These are phyloP conservation scores for Nothophaeocryptopus gaeumannii DNA, from an alignment of 2,329 filamentous ascomycete genomes.

Conservation along the genomic window DNA sequence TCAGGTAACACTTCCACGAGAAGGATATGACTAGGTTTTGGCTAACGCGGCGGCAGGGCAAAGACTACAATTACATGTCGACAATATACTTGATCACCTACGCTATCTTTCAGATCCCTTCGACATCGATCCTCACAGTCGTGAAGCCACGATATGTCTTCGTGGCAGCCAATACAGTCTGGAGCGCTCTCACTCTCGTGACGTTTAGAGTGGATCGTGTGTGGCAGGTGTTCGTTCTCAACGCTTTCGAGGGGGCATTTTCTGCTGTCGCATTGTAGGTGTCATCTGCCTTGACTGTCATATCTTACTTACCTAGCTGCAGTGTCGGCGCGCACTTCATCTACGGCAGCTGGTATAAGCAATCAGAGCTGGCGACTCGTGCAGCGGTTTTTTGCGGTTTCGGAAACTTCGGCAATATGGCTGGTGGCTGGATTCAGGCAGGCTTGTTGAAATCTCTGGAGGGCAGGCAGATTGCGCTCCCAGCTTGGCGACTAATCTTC, in stretches of 20 bases:
- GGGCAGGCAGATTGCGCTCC: conserved; percentile 35
- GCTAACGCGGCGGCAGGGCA: conserved; percentile 6
- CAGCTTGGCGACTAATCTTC: conserved; percentile 46
- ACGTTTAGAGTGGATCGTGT: conserved; percentile 44
- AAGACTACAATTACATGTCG: conserved; percentile 23
- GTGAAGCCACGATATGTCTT: conserved; percentile 44
- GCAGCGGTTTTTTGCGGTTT: conserved; percentile 45
- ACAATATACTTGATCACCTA: conserved; percentile 40
- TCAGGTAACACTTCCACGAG: conserved; percentile 27
- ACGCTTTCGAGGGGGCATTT: conserved; percentile 46
- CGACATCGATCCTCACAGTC: conserved; percentile 41
- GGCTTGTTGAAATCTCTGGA: conserved; percentile 39
- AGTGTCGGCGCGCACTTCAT: conserved; percentile 45
- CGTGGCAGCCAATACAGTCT: conserved; percentile 43
- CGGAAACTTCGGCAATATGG: conserved; percentile 45
- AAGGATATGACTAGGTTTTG: neutral
- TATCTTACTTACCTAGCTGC: too few species aligned
- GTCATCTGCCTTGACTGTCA: too few species aligned
- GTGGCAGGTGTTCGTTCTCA: conserved; percentile 46
- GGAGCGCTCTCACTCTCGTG: conserved; percentile 45
- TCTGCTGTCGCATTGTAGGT: conserved; percentile 41
- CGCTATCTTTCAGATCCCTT: conserved; percentile 46
- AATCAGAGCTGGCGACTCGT: conserved; percentile 42
- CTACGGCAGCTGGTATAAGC: conserved; percentile 47
- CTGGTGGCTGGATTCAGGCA: conserved; percentile 48